Base-by-base conservation (phyloP, 306 rosid species). In the Vicia sativa region DNA sequence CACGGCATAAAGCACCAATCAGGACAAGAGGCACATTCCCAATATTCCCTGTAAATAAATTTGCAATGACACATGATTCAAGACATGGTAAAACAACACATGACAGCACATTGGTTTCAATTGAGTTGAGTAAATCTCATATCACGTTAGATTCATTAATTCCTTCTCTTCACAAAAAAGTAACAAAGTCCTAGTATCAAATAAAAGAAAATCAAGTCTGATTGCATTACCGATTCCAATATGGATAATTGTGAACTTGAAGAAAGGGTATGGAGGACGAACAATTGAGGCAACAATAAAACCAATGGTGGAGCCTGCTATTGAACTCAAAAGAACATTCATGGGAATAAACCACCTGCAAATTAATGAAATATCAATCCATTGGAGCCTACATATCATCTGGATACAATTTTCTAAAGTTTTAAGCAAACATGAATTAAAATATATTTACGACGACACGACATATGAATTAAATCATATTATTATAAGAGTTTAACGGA, bases 11-110 rank as follows among this genome's bases (percentile, higher is more conserved):
- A 74, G 99, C 99, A 26, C 89, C 82, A 69, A 95, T 82, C 71
- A 95, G 84, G 60, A 95, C 99, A 63, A 95, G 97, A 2, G 99
- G 99, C 85, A 95, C 92, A 45, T 95, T 95, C 41, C 99, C 99
- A 77, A 95, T 91, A 81, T 95, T 95, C 45, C 99, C 99, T 95
- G 95, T 19, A 68, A 23, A 64, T 66, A 56, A 78, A 66, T 62
- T 54, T 65, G 26, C 31, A 39, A 31, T 38, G 41, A 41, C 7
- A 63, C 7, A 63, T 28, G 53, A 55, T 35, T 67, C 63, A 69
- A 60, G 45, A 53, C 71, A 68, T 43, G 57, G 53, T 43, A 62
- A 74, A 52, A 39, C 72, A 64, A 11, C 49, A 52, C 56, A 62
- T 6, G 53, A 11, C 29, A 11, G 16, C 12, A 16, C 26, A 16